Evolutionary conservation across 2,329 filamentous ascomycete genomes (phyloP).

Genomic region (Dothistroma septosporum): DNA sequence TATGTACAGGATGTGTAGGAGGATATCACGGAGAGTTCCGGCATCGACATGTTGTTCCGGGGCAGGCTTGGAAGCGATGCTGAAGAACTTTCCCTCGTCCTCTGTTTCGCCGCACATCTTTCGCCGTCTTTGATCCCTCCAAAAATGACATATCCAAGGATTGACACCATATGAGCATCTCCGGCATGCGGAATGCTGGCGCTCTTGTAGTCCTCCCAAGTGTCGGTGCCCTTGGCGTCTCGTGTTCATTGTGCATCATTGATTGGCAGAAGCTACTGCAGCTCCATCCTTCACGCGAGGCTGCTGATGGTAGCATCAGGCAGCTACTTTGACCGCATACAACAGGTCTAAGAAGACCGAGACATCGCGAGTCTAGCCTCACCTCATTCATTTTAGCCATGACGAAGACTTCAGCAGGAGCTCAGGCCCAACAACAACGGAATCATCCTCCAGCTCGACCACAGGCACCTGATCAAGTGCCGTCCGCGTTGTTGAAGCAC

Average conservation of each 20-base stretch:
- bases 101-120: neutral
- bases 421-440: neutral
- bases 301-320: neutral
- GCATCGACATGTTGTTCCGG: neutral
- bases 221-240: neutral
- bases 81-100: neutral
- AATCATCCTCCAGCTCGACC: neutral
- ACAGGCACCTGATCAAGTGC: constrained; percentile 25
- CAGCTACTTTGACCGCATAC: neutral
- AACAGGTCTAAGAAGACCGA: neutral
- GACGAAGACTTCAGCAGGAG: neutral
- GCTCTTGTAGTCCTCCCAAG: neutral
- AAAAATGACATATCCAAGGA: neutral
- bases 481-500: constrained; percentile 43
- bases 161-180: neutral
- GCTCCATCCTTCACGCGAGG: neutral
- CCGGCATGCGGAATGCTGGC: neutral
- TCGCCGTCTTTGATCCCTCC: neutral
- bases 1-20: too few species aligned
- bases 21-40: neutral
- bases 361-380: neutral
- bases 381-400: neutral
- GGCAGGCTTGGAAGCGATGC: neutral
- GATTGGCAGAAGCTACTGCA: neutral
- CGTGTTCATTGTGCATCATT: neutral